Base-by-base conservation (phyloP, 495 filamentous ascomycete genomes). In the Oleoguttula mirabilis region DNA sequence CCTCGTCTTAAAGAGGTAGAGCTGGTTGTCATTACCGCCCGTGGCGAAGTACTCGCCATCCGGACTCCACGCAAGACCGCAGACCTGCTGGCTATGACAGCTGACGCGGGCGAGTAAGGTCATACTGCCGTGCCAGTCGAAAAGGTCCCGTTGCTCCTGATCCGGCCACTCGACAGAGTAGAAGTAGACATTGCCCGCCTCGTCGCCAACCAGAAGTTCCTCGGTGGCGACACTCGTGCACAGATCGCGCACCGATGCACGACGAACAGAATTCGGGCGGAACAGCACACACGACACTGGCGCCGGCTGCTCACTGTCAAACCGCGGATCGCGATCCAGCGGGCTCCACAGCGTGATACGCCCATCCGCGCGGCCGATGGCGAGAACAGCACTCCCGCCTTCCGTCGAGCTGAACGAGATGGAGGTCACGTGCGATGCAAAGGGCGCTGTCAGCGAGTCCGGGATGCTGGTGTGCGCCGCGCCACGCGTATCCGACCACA, bases 21-120 rank as follows among this genome's bases (percentile, higher is more conserved):
- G 90, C 0, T 70, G 56, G 53, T 96, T 95, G 62, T 98, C 90
- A 56, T 98, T 95, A 32, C 84, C 87, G 10, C 88, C 88, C 8
- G 82, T 84, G 22, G 83, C 87, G 59, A 98, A 86, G 36, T 75
- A 72, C 0, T 68, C 66, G 1, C 84, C 82, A 53, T 84, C 75
- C 21, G 65, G 66, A 2, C 84, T 93, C 86, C 90, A 98, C 1
- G 85, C 70, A 10, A 98, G 67, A 3, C 90, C 88, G 58, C 90
- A 98, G 17, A 98, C 77, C 54, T 95, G 88, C 58, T 95, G 87
- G 6, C 66, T 74, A 62, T 98, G 92, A 2, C 84, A 75, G 4
- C 67, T 66, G 41, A 96, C 80, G 47, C 79, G 76, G 10, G 78
- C 81, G 28, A 93, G 60, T 19, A 94, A 63, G 1, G 71, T 83